phyloP scores from a whole-genome alignment of 2,329 filamentous ascomycete genomes.

The Aspergillus sclerotialis region DNA sequence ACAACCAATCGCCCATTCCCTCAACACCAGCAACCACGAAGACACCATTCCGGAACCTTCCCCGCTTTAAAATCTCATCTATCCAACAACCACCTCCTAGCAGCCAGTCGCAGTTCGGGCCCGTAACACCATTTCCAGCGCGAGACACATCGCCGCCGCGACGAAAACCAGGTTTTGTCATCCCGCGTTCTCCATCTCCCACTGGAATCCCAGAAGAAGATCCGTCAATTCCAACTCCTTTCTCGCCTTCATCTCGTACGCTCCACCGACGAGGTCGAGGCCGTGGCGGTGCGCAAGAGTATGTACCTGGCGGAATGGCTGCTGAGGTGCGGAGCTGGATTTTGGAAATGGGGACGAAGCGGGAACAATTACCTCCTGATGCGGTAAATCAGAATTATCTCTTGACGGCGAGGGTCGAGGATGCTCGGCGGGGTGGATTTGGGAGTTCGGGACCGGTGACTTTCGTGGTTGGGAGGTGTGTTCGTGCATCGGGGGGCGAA shows the following conservation, averaged over 20 bases:
- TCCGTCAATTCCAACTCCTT: constrained; percentile 20
- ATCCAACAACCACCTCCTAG: constrained; percentile 13
- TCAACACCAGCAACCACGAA: constrained; percentile 11
- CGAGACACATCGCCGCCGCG: constrained; percentile 12
- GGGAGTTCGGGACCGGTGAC: constrained; percentile 20
- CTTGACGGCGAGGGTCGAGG: constrained; percentile 10
- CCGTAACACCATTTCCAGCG: constrained; percentile 4
- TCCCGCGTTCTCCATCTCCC: constrained; percentile 31
- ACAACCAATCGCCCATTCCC: constrained; percentile 2
- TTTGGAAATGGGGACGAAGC: constrained; percentile 29
- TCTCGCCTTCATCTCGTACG: constrained; percentile 28
- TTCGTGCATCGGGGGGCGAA: neutral
- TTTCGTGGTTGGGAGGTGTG: constrained; percentile 12
- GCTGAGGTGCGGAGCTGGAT: constrained; percentile 36
- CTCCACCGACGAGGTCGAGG: constrained; percentile 23
- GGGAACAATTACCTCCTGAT: constrained; percentile 12
- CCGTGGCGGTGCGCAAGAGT: constrained; percentile 15
- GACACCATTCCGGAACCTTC: constrained; percentile 20
- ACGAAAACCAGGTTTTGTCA: constrained; percentile 30
- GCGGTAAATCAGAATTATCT: constrained; percentile 10
- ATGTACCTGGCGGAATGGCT: constrained; percentile 33
- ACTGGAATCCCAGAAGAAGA: constrained; percentile 11
- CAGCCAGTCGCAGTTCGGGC: constrained; percentile 7
- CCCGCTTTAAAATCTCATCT: constrained; percentile 22
- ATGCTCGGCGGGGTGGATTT: constrained; percentile 11